These are phyloP conservation scores for Trichoderma gracile DNA, from an alignment of 2,329 filamentous ascomycete genomes.

Conservation along the genomic window DNA sequence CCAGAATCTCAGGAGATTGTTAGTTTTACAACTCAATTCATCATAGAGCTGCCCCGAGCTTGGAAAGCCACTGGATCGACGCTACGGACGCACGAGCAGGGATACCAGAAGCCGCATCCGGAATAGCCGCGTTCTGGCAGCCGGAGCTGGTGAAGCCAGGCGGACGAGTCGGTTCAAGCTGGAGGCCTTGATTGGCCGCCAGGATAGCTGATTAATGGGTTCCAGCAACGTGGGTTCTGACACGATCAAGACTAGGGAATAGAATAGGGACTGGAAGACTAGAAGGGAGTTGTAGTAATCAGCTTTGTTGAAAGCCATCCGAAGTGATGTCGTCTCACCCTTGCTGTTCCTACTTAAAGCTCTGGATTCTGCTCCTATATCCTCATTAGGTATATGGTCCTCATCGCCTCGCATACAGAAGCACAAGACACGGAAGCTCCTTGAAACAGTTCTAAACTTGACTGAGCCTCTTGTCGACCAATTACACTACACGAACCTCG, in stretches of 20 bases:
- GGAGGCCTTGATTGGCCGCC: background rate
- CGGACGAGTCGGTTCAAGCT: no score
- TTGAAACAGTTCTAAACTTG: no score
- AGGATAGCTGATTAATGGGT: background rate
- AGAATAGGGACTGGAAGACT: no score
- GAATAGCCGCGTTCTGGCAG: background rate
- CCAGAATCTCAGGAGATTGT: no score
- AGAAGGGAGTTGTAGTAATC: no score
- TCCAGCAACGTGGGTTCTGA: background rate
- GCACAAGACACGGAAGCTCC: no score
- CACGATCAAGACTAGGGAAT: background rate
- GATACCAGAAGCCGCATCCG: slow-evolving; percentile 4
- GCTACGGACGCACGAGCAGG: slow-evolving; percentile 13
- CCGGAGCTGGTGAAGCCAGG: background rate
- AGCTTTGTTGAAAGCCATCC: no score
- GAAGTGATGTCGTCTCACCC: background rate
- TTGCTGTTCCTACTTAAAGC: no score
- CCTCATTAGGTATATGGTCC: slow-evolving; percentile 15
- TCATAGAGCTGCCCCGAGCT: background rate
- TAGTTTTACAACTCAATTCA: no score
- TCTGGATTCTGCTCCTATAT: background rate
- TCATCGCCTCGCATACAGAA: background rate
- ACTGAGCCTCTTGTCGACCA: no score
- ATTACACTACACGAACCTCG: no score
- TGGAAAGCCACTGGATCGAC: slow-evolving; percentile 4